A percentile compares a stretch with the other conserved stretches of the same genome.
These are phyloP conservation scores for Saccharomyces jurei DNA, from an alignment of 805 yeast genomes.

Conservation along the genomic window DNA sequence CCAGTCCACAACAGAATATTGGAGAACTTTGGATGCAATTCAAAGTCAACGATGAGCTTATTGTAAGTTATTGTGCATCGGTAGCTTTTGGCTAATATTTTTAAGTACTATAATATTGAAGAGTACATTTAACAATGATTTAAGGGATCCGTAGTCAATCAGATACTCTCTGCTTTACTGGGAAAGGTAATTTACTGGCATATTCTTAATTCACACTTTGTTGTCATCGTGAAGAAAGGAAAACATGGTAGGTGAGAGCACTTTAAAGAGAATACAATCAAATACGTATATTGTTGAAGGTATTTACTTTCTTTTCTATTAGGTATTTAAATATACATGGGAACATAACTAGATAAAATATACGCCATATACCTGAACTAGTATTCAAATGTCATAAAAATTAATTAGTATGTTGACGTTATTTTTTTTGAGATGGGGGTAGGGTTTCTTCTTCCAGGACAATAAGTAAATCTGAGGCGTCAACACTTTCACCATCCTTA, in stretches of 20 bases:
- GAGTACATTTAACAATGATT: background rate
- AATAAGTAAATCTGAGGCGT: conserved; percentile 82
- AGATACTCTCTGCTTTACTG: background rate
- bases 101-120: background rate
- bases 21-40: conserved; percentile 30
- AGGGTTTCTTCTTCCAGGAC: conserved; percentile 35
- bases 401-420: background rate
- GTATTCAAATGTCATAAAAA: background rate
- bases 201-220: background rate
- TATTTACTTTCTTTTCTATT: background rate
- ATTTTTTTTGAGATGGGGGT: conserved; percentile 14
- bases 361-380: background rate
- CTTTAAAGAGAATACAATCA: background rate
- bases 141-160: background rate
- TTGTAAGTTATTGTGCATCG: conserved; percentile 30
- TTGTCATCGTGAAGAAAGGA: background rate
- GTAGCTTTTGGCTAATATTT: conserved; percentile 28
- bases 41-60: conserved; percentile 25
- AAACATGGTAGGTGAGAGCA: background rate
- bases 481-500: conserved; percentile 91
- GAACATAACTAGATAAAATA: background rate
- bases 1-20: conserved; percentile 28
- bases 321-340: background rate
- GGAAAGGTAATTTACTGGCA: background rate
- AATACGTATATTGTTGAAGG: background rate